Percentiles rank a stretch among this genome's conserved stretches.
Evolutionary conservation across 2,329 filamentous ascomycete species (phyloP).

Genomic region (Calonectria pseudoreteaudii): DNA sequence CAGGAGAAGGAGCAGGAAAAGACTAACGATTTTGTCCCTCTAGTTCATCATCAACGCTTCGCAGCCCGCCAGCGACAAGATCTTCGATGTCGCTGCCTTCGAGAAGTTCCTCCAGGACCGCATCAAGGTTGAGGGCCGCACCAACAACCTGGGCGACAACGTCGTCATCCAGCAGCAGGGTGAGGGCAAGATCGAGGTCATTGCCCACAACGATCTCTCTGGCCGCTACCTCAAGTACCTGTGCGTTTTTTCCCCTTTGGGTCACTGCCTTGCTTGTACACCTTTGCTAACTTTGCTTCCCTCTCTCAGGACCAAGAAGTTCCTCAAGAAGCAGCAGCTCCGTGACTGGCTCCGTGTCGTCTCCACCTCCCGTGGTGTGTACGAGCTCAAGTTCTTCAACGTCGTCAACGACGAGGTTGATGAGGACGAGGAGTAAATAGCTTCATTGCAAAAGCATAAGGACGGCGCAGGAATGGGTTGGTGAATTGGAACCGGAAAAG

Average conservation of each 20-base stretch:
- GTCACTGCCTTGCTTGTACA: background rate
- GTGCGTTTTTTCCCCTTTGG: slow-evolving; percentile 62
- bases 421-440: slow-evolving; percentile 95
- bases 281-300: slow-evolving; percentile 6
- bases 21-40: slow-evolving; percentile 25
- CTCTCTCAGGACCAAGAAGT: slow-evolving; percentile 92
- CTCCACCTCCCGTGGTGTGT: slow-evolving; percentile 96
- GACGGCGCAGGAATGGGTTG: slow-evolving; percentile 46
- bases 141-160: slow-evolving; percentile 96
- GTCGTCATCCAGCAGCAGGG: slow-evolving; percentile 90
- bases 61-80: slow-evolving; percentile 98
- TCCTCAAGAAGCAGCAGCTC: slow-evolving; percentile 99
- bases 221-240: slow-evolving; percentile 99
- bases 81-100: slow-evolving; percentile 98
- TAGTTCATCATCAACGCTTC: slow-evolving; percentile 99
- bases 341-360: slow-evolving; percentile 99
- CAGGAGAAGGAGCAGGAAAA: background rate
- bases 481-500: slow-evolving; percentile 46
- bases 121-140: slow-evolving; percentile 99
- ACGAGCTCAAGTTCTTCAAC: slow-evolving; percentile 99
- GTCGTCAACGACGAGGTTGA: slow-evolving; percentile 98
- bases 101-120: slow-evolving; percentile 99
- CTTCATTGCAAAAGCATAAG: slow-evolving; percentile 34
- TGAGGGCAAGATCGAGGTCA: slow-evolving; percentile 98
- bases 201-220: slow-evolving; percentile 97